Percentiles rank a stretch among this genome's conserved stretches.
Evolutionary conservation across 805 yeast genomes (phyloP).

Genomic region (Spencermartinsiella europaea): DNA sequence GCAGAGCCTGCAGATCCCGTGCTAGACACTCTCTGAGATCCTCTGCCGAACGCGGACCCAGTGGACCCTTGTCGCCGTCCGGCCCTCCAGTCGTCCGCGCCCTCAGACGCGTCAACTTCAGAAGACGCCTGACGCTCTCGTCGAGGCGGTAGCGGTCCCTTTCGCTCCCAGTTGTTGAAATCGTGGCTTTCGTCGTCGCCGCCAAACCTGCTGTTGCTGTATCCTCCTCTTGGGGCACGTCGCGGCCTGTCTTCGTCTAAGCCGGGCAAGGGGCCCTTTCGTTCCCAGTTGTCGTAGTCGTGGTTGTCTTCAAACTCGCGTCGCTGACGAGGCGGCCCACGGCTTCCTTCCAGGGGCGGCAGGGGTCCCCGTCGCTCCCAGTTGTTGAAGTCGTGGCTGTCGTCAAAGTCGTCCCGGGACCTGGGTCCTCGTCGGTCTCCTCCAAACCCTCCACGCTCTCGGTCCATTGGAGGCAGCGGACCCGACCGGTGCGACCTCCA

Average conservation of each 20-base stretch:
- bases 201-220: slow-evolving; percentile 6
- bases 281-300: slow-evolving; percentile 30
- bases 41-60: slow-evolving; percentile 20
- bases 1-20: slow-evolving; percentile 9
- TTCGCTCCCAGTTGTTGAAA: slow-evolving; percentile 31
- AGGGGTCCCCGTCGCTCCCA: slow-evolving; percentile 33
- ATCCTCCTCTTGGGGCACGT: slow-evolving; percentile 9
- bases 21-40: slow-evolving; percentile 20
- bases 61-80: not conserved
- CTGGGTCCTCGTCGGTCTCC: slow-evolving; percentile 34
- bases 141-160: slow-evolving; percentile 28
- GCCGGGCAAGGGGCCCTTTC: slow-evolving; percentile 45
- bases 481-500: slow-evolving; percentile 20
- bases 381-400: slow-evolving; percentile 24
- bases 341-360: slow-evolving; percentile 19
- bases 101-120: slow-evolving; percentile 19
- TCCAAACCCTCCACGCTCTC: slow-evolving; percentile 32
- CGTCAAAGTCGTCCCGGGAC: slow-evolving; percentile 29
- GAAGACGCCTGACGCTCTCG: slow-evolving; percentile 17
- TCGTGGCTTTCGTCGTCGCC: slow-evolving; percentile 45
- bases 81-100: slow-evolving; percentile 31
- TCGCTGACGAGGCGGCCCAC: slow-evolving; percentile 28
- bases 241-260: slow-evolving; percentile 37
- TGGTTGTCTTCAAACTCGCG: slow-evolving; percentile 19
- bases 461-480: slow-evolving; percentile 22